Evolutionary conservation across 768 basidiomycete genomes (phyloP).

Genomic region (Piloderma croceum): DNA sequence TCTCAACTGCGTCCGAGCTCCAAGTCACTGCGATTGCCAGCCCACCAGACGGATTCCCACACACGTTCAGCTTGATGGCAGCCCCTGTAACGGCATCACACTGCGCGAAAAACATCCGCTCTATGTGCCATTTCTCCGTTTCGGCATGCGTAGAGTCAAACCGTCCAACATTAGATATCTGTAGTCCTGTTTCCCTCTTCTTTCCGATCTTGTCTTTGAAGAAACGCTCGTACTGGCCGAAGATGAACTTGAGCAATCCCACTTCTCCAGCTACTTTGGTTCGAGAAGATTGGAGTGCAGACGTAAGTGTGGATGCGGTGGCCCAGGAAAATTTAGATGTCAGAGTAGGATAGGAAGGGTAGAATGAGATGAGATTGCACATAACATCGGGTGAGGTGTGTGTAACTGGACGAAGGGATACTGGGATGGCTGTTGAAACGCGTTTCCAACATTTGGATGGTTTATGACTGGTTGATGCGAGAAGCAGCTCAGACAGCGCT

Average conservation of each 20-base stretch:
- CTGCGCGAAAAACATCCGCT: too few species aligned
- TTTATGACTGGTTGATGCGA: conserved; percentile 3
- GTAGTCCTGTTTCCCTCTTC: conserved; percentile 28
- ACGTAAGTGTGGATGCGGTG: conserved; percentile 23
- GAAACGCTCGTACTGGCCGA: conserved; percentile 25
- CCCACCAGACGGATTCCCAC: too few species aligned
- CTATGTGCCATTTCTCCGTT: too few species aligned
- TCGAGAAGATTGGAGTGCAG: conserved; percentile 18
- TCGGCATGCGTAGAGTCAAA: too few species aligned
- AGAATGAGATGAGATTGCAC: conserved; percentile 29
- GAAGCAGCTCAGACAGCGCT: conserved; percentile 23
- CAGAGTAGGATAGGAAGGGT: conserved; percentile 17
- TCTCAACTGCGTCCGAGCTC: too few species aligned
- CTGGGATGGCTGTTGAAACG: conserved; percentile 18
- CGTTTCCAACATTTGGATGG: conserved; percentile 14
- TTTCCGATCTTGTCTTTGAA: conserved; percentile 24
- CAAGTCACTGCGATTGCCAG: too few species aligned
- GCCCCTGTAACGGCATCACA: too few species aligned
- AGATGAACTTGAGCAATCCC: conserved; percentile 30
- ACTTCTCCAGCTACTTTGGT: conserved; percentile 18
- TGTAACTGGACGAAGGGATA: conserved; percentile 29
- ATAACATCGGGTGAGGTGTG: conserved; percentile 22
- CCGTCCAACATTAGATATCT: conserved; percentile 36
- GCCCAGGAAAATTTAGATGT: conserved; percentile 28
- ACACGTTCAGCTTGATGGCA: too few species aligned